Evolutionary conservation across 177 flowering plant genomes (phyloP).

Genomic region (Vitis hybrid): DNA sequence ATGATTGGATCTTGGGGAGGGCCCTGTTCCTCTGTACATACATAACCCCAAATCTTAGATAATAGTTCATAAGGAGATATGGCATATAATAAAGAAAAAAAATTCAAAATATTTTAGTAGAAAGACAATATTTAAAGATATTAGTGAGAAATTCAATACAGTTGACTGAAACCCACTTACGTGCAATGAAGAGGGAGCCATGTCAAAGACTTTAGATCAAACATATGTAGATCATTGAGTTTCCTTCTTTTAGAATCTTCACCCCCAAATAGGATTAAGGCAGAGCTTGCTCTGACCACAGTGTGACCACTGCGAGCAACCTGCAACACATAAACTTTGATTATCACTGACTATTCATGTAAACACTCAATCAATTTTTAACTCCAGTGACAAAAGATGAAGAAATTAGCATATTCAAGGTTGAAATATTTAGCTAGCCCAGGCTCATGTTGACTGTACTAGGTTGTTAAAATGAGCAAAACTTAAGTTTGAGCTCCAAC

Average conservation of each 20-base stretch:
- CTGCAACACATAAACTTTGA: slow-evolving; percentile 35
- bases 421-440: no score
- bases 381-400: no score
- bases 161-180: slow-evolving; percentile 43
- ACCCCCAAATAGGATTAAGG: slow-evolving; percentile 90
- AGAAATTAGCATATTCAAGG: no score
- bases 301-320: slow-evolving; percentile 90
- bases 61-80: neutral
- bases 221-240: slow-evolving; percentile 93
- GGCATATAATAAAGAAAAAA: neutral
- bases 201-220: slow-evolving; percentile 88
- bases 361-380: no score
- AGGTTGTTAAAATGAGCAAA: no score
- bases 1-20: slow-evolving; percentile 90
- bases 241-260: slow-evolving; percentile 86
- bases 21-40: slow-evolving; percentile 75
- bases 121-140: neutral
- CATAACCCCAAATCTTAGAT: neutral
- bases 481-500: no score
- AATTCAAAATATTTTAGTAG: neutral
- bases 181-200: slow-evolving; percentile 99
- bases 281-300: slow-evolving; percentile 77
- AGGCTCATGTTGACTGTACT: no score
- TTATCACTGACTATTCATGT: no score
- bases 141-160: neutral